A percentile compares a stretch with the other conserved stretches of the same genome.
Conservation (phyloP, 2,329 filamentous ascomycete genomes). For the Alternaria alternata region DNA sequence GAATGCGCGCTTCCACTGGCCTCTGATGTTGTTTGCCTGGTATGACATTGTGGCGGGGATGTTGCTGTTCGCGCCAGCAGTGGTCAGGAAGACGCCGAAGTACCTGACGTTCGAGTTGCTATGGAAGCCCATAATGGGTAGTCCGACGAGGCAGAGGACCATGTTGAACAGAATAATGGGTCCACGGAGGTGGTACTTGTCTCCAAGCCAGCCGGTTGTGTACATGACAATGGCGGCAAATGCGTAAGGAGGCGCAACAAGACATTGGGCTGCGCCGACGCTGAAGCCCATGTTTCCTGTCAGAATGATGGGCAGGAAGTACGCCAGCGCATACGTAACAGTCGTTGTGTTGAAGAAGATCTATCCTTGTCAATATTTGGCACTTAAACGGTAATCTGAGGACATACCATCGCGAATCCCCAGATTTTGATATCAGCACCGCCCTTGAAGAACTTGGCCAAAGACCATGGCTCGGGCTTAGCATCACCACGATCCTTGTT, state of each 20-base stretch:
- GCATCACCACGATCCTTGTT: constrained; percentile 63
- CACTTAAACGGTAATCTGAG: too few species aligned
- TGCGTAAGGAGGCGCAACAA: constrained; percentile 63
- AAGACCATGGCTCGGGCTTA: constrained; percentile 56
- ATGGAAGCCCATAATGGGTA: constrained; percentile 76
- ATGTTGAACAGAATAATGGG: constrained; percentile 44
- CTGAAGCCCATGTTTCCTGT: constrained; percentile 68
- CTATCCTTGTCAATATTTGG: constrained; percentile 28
- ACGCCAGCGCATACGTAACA: constrained; percentile 77
- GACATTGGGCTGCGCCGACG: constrained; percentile 70
- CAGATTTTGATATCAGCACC: constrained; percentile 63
- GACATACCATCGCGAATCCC: constrained; percentile 57
- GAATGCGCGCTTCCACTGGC: constrained; percentile 88
- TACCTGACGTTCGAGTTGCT: constrained; percentile 67
- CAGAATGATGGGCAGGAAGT: constrained; percentile 81
- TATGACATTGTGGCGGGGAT: constrained; percentile 78
- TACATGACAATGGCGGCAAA: constrained; percentile 50
- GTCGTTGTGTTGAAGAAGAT: constrained; percentile 72
- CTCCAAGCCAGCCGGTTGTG: constrained; percentile 70
- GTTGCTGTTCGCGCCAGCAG: constrained; percentile 79
- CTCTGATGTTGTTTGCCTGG: constrained; percentile 87
- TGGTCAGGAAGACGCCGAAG: constrained; percentile 78
- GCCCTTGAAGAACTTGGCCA: constrained; percentile 58
- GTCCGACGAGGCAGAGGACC: constrained; percentile 70
- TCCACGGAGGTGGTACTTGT: constrained; percentile 71